These are phyloP conservation scores for Zygosaccharomyces bailii DNA, from an alignment of 805 yeast species.

Conservation along the genomic window DNA sequence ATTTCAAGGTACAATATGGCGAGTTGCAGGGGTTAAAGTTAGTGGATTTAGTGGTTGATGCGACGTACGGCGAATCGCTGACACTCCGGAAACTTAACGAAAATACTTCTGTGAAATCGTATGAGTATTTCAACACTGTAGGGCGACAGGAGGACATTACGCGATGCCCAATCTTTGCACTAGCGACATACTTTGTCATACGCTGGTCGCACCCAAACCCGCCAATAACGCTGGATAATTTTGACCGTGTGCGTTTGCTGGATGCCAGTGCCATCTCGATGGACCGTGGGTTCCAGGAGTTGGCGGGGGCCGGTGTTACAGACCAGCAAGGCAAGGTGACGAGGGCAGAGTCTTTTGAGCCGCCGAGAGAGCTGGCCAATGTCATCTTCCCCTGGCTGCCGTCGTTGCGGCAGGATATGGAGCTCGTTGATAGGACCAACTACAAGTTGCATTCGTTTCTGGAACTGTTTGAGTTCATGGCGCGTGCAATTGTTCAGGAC, in stretches of 20 bases:
- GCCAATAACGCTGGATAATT: constrained; percentile 26
- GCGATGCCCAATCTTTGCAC: constrained; percentile 34
- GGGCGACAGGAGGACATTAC: constrained; percentile 33
- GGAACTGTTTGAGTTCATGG: constrained; percentile 35
- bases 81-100: constrained; percentile 36
- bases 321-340: constrained; percentile 11
- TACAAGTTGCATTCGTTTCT: constrained; percentile 33
- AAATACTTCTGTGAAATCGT: constrained; percentile 23
- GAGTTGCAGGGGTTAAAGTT: constrained; percentile 23
- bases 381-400: constrained; percentile 35
- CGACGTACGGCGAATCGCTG: constrained; percentile 35
- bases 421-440: constrained; percentile 31
- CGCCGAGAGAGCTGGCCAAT: constrained; percentile 23
- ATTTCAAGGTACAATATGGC: constrained; percentile 28
- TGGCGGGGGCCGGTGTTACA: constrained; percentile 5
- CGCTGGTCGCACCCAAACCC: constrained; percentile 31
- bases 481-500: constrained; percentile 32
- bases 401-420: constrained; percentile 28
- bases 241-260: constrained; percentile 22
- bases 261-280: constrained; percentile 22
- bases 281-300: constrained; percentile 9
- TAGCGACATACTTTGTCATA: constrained; percentile 34
- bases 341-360: constrained; percentile 25
- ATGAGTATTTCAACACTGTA: constrained; percentile 35
- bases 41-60: constrained; percentile 35